Evolutionary conservation across 176 grass and related monocot species (phyloP).

Genomic region (Stipa capillata): DNA sequence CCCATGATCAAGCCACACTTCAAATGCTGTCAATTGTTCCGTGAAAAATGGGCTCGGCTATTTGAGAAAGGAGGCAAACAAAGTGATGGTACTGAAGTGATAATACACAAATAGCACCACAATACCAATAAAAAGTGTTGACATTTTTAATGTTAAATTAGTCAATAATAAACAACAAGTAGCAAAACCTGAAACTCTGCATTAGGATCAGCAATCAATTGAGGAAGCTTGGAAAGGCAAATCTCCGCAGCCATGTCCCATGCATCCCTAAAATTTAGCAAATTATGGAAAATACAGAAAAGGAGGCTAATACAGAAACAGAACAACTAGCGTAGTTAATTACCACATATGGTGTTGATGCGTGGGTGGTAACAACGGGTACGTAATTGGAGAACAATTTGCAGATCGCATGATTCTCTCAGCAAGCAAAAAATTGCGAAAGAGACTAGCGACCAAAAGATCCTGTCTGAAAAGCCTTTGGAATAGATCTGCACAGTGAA

Average conservation of each 20-base stretch:
- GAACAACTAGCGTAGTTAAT: not conserved
- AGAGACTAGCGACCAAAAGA: constrained; percentile 95
- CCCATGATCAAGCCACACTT: constrained; percentile 98
- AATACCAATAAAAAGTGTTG: constrained; percentile 7
- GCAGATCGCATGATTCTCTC: constrained; percentile 96
- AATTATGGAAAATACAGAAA: constrained; percentile 13
- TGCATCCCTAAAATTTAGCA: constrained; percentile 68
- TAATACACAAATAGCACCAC: constrained; percentile 9
- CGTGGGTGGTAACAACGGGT: constrained; percentile 69
- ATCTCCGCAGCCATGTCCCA: constrained; percentile 99
- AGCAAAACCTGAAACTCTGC: constrained; percentile 81
- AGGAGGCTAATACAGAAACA: constrained; percentile 3
- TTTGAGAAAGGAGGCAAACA: constrained; percentile 18
- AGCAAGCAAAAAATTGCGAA: constrained; percentile 96
- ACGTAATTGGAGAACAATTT: constrained; percentile 90
- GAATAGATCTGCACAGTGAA: constrained; percentile 72
- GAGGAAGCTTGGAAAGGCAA: constrained; percentile 91
- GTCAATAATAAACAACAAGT: not conserved
- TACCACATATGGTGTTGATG: constrained; percentile 99
- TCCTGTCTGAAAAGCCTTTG: constrained; percentile 97
- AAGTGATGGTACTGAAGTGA: constrained; percentile 13
- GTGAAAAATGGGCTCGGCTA: constrained; percentile 98
- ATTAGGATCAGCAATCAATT: constrained; percentile 67
- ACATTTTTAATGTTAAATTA: not conserved
- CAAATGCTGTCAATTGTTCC: constrained; percentile 95